Evolutionary conservation across 78 protist species (phyloP), one percentile per base, ranked within the genome.

Genomic region (Blattamonas nauphoetae): DNA sequence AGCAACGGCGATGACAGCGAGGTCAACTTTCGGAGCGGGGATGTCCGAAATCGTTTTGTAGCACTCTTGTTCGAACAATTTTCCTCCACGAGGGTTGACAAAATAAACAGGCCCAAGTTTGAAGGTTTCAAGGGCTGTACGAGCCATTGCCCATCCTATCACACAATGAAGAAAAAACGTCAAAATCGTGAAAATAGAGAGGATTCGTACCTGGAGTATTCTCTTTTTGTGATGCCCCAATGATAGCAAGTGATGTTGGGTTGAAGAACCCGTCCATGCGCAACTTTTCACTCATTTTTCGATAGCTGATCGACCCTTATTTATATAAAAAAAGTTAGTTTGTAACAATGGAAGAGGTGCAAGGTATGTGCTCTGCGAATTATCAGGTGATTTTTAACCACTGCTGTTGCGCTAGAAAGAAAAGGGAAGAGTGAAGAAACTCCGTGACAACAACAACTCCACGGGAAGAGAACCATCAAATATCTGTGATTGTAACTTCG

Each of bases 1-100:
- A 64, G 88, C 2, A 86, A 71, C 36, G 41, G 80, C 88, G 41
- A 86, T 1, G 33, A 86, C 85, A 86, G 45, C 85, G 35, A 4
- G 71, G 1, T 86, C 85, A 2, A 2, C 5, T 5, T 78, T 2
- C 21, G 11, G 38, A 1, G 82, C 81, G 33, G 88, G 88, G 5
- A 44, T 2, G 2, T 2, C 81, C 34, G 84, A 11, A 5, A 4
- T 1, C 34, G 1, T 29, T 38, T 55, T 55, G 5, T 63, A 64
- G 2, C 78, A 83, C 29, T 42, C 44, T 21, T 63, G 81, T 63
- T 83, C 88, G 34, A 55, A 55, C 2, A 86, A 45, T 34, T 86
- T 83, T 4, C 88, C 88, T 36, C 88, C 88, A 32, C 2, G 11
- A 45, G 88, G 88, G 4, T 86, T 86, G 42, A 86, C 88, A 4